phyloP scores from a whole-genome alignment of 441 rosid genomes.

The Adansonia madagascariensis region DNA sequence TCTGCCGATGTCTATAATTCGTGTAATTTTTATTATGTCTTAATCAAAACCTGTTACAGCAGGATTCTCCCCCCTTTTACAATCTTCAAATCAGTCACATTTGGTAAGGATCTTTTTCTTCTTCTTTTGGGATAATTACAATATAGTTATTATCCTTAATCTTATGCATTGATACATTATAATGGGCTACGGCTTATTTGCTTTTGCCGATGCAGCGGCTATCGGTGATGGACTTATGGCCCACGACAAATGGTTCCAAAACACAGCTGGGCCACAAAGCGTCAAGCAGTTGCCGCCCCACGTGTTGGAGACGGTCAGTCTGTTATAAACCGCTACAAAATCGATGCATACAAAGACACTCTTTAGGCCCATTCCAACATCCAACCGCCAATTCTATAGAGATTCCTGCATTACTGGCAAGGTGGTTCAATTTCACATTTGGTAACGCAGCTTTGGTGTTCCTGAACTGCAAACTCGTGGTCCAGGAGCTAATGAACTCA shows the following conservation, averaged over 20 bases:
- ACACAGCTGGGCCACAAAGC: conserved; percentile 72
- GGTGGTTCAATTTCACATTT: conserved; percentile 55
- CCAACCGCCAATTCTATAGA: no score
- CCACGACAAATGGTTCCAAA: conserved; percentile 66
- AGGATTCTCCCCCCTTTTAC: conserved; percentile 1
- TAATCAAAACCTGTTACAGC: no score
- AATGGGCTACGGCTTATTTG: neutral
- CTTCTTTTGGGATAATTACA: neutral
- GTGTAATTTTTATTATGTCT: no score
- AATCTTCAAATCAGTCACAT: conserved; percentile 58
- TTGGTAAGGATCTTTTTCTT: conserved; percentile 39
- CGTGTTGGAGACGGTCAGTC: no score
- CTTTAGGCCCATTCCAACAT: no score
- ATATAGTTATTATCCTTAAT: neutral
- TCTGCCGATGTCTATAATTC: no score
- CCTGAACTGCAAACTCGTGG: no score
- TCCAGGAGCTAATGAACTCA: no score
- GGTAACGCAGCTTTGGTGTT: conserved; percentile 44
- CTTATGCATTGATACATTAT: neutral
- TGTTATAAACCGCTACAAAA: no score
- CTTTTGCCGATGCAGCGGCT: conserved; percentile 42
- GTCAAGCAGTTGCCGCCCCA: conserved; percentile 64
- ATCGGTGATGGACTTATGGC: conserved; percentile 74
- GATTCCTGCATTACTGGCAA: conserved; percentile 40
- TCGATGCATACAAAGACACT: no score